These are phyloP conservation scores for Excoecaria agallocha DNA, from an alignment of 345 rosid genomes.

Conservation along the genomic window DNA sequence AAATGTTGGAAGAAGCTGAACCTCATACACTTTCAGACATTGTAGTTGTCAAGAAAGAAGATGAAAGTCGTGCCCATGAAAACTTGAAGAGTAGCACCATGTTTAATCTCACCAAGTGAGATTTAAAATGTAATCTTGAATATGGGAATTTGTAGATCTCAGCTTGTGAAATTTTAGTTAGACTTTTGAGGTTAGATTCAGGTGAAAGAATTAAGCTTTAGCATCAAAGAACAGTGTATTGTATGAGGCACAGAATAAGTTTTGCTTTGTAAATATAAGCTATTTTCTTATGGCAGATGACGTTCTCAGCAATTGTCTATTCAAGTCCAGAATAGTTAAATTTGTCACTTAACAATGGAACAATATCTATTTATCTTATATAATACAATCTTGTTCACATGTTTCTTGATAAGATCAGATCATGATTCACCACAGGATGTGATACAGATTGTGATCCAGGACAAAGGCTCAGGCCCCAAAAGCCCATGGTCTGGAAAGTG, in stretches of 20 bases:
- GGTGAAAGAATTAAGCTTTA: not conserved
- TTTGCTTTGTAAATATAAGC: slow-evolving; percentile 5
- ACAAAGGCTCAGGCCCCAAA: no score
- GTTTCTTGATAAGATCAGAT: no score
- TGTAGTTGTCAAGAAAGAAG: slow-evolving; percentile 17
- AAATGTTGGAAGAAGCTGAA: slow-evolving; percentile 69
- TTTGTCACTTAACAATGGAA: no score
- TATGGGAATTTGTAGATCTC: not conserved
- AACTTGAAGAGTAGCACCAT: not conserved
- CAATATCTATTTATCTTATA: no score
- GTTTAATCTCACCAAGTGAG: not conserved
- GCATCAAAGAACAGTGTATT: not conserved
- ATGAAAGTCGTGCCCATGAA: slow-evolving; percentile 9
- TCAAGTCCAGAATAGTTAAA: no score
- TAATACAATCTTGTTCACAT: no score
- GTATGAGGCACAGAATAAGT: not conserved
- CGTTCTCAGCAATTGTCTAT: no score
- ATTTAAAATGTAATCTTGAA: no score
- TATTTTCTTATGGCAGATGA: no score
- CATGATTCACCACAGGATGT: no score
- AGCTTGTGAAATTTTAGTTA: not conserved
- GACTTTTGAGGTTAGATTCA: not conserved
- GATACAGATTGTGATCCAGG: no score
- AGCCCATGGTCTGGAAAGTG: no score
- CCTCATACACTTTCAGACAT: slow-evolving; percentile 34